phyloP scores from a whole-genome alignment of 805 yeast genomes.

The Zygosaccharomyces bailii region DNA sequence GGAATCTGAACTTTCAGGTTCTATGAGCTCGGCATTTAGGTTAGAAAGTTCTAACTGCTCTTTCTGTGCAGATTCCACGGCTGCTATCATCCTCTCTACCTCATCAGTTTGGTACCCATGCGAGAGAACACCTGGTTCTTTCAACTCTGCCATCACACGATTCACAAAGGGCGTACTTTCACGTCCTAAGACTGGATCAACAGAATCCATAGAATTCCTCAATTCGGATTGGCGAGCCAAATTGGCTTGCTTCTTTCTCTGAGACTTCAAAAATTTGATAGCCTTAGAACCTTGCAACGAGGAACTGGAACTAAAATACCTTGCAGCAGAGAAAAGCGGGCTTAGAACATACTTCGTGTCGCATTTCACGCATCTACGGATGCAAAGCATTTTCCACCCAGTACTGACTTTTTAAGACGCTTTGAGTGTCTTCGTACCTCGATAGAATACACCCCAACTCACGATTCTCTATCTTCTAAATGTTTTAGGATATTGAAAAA shows the following conservation, averaged over 20 bases:
- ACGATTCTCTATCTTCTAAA: not conserved
- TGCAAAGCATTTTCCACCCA: not conserved
- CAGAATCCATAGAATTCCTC: conserved; percentile 36
- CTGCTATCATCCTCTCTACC: conserved; percentile 70
- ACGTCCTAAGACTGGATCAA: conserved; percentile 86
- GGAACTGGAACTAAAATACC: conserved; percentile 14
- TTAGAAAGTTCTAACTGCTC: conserved; percentile 27
- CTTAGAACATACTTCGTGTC: not conserved
- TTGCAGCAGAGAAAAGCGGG: not conserved
- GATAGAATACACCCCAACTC: not conserved
- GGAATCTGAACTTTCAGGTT: conserved; percentile 33
- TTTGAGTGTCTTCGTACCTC: not conserved
- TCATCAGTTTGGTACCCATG: conserved; percentile 57
- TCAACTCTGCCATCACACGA: conserved; percentile 62
- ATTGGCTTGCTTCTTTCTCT: conserved; percentile 35
- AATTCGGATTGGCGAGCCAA: conserved; percentile 34
- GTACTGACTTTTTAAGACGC: not conserved
- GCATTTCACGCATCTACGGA: not conserved
- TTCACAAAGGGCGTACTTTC: conserved; percentile 60
- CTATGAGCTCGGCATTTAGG: conserved; percentile 24
- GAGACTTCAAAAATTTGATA: conserved; percentile 33
- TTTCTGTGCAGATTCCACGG: conserved; percentile 39
- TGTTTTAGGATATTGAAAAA: not conserved
- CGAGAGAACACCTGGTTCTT: conserved; percentile 62
- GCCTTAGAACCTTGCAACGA: conserved; percentile 25